These are phyloP conservation scores for Ustulina deusta DNA, from an alignment of 2,329 filamentous ascomycete genomes.

Conservation along the genomic window DNA sequence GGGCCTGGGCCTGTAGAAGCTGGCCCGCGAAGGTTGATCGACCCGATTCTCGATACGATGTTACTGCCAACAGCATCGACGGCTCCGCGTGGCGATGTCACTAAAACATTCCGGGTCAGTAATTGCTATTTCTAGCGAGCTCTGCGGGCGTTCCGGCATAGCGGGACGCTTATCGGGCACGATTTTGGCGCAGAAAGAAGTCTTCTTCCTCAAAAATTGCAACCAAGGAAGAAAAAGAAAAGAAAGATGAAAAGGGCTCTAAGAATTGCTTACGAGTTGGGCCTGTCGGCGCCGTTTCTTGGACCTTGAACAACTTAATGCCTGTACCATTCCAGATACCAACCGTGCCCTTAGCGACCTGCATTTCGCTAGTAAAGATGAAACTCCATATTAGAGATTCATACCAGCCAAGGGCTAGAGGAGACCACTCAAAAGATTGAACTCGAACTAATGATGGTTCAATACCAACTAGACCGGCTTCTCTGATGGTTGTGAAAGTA, in stretches of 20 bases:
- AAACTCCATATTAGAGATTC: constrained; percentile 94
- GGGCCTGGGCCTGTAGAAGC: constrained; percentile 30
- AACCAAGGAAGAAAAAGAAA: neutral
- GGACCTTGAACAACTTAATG: constrained; percentile 89
- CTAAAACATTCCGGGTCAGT: neutral
- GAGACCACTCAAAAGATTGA: constrained; percentile 95
- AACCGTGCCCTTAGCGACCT: constrained; percentile 84
- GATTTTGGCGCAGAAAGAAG: neutral
- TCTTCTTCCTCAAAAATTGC: neutral
- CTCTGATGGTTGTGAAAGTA: constrained; percentile 66
- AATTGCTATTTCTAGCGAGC: neutral
- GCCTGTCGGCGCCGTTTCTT: constrained; percentile 82
- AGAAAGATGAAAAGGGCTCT: neutral
- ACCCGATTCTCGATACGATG: constrained; percentile 86
- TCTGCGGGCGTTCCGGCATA: neutral
- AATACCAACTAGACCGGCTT: constrained; percentile 75
- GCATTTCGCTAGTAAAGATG: constrained; percentile 90
- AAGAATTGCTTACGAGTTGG: constrained; percentile 64
- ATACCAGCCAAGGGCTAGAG: constrained; percentile 92
- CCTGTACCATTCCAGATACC: constrained; percentile 94
- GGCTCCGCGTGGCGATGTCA: constrained; percentile 87
- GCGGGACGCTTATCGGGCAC: neutral
- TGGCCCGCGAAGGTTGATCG: constrained; percentile 75
- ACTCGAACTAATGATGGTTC: constrained; percentile 81
- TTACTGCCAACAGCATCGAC: constrained; percentile 94